Evolutionary conservation across 495 filamentous ascomycete species (phyloP), one percentile per base, ranked within the genome.

Genomic region (Penicillium soppii): DNA sequence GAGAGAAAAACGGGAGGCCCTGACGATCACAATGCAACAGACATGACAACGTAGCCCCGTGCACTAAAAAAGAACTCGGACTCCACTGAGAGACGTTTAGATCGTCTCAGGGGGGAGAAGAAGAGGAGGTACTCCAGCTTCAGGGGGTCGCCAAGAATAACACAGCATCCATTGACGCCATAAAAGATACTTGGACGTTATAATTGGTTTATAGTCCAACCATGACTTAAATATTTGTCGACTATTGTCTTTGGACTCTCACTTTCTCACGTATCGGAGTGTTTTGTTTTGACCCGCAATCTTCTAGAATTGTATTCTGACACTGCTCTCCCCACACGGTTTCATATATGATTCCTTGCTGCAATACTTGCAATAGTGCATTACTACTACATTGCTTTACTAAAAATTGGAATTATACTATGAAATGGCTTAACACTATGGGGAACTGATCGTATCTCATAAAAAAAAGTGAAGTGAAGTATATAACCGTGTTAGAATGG

Each of bases 1-100:
- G 44, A 23, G 35, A 36, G 22, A 48, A 58, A 61, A 54, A 36
- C 58, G 57, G 57, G 52, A 61, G 52, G 61, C 57, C 61, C 61
- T 62, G 62, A 65, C 62, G 62, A 65, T 65, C 62, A 42, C 56
- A 59, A 61, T 61, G 59, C 47, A 51, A 54, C 40, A 29, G 16
- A 43, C 36, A 39, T 48, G 36, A 49, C 26, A 49, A 49, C 30
- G 45, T 54, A 36, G 58, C 33, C 53, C 58, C 58, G 55, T 61
- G 58, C 58, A 58, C 57, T 50, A 26, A 13, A 53, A 38, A 53
- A 42, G 32, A 41, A 37, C 13, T 46, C 13, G 36, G 22, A 15
- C 40, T 46, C 43, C 33, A 45, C 37, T 27, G 30, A 10, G 21
- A 16, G 37, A 43, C 40, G 22, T 42, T 32, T 36, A 48, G 43